Evolutionary conservation across 164 flowering plant species (phyloP).

Genomic region (Chloranthus sessilifolius): DNA sequence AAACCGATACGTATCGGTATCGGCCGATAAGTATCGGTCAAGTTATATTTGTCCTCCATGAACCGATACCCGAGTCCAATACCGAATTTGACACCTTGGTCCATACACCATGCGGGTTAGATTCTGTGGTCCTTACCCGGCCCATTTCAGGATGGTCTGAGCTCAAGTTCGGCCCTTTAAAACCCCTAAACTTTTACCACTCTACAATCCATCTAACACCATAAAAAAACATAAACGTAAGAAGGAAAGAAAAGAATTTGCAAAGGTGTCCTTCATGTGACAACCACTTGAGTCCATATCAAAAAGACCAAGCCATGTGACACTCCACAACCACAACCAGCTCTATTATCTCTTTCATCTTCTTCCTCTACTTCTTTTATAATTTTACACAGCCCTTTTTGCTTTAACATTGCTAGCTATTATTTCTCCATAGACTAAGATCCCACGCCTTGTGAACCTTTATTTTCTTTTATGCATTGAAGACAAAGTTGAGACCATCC

Average conservation of each 20-base stretch:
- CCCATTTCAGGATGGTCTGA: too few relatives aligned
- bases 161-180: too few relatives aligned
- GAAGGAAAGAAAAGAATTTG: constrained; percentile 3
- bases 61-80: too few relatives aligned
- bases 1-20: too few relatives aligned
- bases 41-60: too few relatives aligned
- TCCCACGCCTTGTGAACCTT: constrained; percentile 2
- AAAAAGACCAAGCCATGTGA: constrained; percentile 9
- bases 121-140: too few relatives aligned
- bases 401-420: not conserved
- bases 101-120: too few relatives aligned
- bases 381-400: not conserved
- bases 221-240: too few relatives aligned
- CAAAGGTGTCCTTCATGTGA: constrained; percentile 5
- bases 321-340: constrained; percentile 5
- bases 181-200: too few relatives aligned
- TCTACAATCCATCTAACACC: too few relatives aligned
- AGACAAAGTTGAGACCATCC: not conserved
- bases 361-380: not conserved
- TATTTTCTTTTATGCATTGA: not conserved
- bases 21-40: too few relatives aligned
- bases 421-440: constrained; percentile 4
- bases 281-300: constrained; percentile 1
- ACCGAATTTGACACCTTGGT: too few relatives aligned
- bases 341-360: not conserved